Conservation (phyloP, 352 stramenopile genomes). For the Phytophthora meadii region DNA sequence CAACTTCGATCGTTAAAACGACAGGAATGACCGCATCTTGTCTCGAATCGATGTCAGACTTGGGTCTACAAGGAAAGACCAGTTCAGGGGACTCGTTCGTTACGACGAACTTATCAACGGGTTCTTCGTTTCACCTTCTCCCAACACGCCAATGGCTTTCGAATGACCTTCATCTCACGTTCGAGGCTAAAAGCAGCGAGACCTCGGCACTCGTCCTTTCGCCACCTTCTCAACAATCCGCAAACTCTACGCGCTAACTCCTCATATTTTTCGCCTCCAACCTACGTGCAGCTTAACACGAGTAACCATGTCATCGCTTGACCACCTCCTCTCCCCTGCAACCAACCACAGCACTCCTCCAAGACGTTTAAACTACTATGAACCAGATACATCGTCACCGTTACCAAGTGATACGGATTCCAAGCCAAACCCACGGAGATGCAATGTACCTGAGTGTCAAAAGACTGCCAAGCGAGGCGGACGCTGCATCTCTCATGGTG, state of each 20-base stretch:
- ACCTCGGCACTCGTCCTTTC: background rate
- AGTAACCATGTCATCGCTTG: slow-evolving; percentile 25
- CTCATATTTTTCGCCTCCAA: slow-evolving; percentile 2
- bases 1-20: too few species aligned
- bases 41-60: background rate
- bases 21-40: too few species aligned
- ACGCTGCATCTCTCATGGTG: slow-evolving; percentile 56
- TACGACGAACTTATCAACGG: slow-evolving; percentile 32
- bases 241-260: background rate
- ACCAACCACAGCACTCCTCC: too few species aligned
- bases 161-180: slow-evolving; percentile 25
- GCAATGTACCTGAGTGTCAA: slow-evolving; percentile 45
- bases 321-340: slow-evolving; percentile 18
- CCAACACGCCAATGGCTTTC: slow-evolving; percentile 11
- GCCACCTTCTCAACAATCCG: slow-evolving; percentile 5
- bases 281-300: background rate
- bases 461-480: slow-evolving; percentile 58
- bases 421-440: slow-evolving; percentile 27
- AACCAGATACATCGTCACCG: background rate
- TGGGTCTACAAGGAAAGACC: background rate
- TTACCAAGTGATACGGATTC: background rate
- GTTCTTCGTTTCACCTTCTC: slow-evolving; percentile 34
- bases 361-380: background rate
- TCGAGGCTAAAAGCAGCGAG: slow-evolving; percentile 1
- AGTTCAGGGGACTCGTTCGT: slow-evolving; percentile 5